A percentile compares a stretch with the other conserved stretches of the same genome.
phyloP scores from a whole-genome alignment of 352 stramenopile genomes.

The Phytophthora gonapodyides region DNA sequence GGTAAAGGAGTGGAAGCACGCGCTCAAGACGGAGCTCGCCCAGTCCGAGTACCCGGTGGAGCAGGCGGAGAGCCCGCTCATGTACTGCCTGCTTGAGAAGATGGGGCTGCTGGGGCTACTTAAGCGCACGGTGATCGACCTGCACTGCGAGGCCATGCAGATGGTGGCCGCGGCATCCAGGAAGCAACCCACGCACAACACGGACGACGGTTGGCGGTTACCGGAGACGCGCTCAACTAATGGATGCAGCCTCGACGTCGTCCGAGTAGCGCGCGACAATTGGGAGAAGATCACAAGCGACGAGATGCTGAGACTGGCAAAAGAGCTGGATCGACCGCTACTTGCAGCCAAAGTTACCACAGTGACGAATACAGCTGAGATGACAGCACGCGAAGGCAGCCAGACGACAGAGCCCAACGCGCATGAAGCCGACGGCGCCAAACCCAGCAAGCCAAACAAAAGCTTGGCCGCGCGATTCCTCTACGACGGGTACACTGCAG shows the following conservation, averaged over 20 bases:
- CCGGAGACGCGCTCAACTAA: constrained; percentile 25
- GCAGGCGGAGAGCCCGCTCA: constrained; percentile 46
- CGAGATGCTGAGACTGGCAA: constrained; percentile 65
- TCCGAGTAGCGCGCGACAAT: constrained; percentile 41
- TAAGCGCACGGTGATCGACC: constrained; percentile 62
- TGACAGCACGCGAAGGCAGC: constrained; percentile 4
- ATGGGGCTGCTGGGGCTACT: constrained; percentile 54
- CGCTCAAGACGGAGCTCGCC: constrained; percentile 50
- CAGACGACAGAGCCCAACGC: background rate
- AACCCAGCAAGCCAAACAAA: constrained; percentile 26
- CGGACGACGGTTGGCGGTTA: constrained; percentile 34
- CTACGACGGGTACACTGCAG: constrained; percentile 55
- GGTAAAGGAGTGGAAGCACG: constrained; percentile 60
- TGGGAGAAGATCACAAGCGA: constrained; percentile 76
- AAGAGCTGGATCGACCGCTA: constrained; percentile 47
- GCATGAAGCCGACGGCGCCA: constrained; percentile 12
- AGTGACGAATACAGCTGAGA: background rate
- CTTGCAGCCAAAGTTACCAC: constrained; percentile 16
- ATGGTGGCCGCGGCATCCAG: constrained; percentile 19
- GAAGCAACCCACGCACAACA: constrained; percentile 24
- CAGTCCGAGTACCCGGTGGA: constrained; percentile 52
- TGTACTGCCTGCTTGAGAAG: constrained; percentile 60
- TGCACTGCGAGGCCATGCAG: constrained; percentile 55
- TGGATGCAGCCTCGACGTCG: constrained; percentile 48
- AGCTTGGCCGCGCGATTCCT: constrained; percentile 48